Conservation (phyloP, 345 rosid species). For the Eucalyptus brandiana region DNA sequence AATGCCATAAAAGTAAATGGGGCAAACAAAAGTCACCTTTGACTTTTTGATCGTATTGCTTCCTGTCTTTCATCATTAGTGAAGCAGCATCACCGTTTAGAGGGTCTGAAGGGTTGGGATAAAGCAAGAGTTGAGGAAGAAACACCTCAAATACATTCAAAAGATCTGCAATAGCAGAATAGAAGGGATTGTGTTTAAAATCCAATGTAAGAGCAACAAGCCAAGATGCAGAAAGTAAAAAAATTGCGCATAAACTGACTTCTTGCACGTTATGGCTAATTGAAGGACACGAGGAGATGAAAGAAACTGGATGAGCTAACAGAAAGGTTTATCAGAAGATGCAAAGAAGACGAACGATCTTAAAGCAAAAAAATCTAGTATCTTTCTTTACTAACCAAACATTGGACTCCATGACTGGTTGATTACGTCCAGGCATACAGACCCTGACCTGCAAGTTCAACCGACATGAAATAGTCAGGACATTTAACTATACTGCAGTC, state of each 20-base stretch:
- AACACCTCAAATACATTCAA: slow-evolving; percentile 61
- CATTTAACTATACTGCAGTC: background rate
- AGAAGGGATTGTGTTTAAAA: background rate
- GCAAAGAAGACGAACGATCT: background rate
- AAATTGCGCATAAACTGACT: background rate
- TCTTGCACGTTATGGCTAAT: background rate
- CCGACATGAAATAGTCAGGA: background rate
- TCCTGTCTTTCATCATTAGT: slow-evolving; percentile 56
- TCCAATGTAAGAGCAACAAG: background rate
- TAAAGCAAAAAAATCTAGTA: background rate
- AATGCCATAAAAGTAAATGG: background rate
- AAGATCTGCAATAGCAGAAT: slow-evolving; percentile 35
- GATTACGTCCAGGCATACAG: slow-evolving; percentile 68
- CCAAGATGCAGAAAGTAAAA: background rate
- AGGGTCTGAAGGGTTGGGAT: slow-evolving; percentile 71
- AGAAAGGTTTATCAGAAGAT: background rate
- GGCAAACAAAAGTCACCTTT: slow-evolving; percentile 24
- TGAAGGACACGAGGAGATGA: background rate
- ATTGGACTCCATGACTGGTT: slow-evolving; percentile 82
- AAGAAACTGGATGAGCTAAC: background rate
- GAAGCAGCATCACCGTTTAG: slow-evolving; percentile 66
- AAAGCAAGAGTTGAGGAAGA: slow-evolving; percentile 60
- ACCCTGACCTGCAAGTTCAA: slow-evolving; percentile 39
- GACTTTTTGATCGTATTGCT: slow-evolving; percentile 57
- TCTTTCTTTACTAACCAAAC: slow-evolving; percentile 34